Percentiles rank a stretch among this genome's conserved stretches.
Conservation (phyloP, 371 early-diverging fungal genomes). For the Thermomucor indicae-seudaticae region DNA sequence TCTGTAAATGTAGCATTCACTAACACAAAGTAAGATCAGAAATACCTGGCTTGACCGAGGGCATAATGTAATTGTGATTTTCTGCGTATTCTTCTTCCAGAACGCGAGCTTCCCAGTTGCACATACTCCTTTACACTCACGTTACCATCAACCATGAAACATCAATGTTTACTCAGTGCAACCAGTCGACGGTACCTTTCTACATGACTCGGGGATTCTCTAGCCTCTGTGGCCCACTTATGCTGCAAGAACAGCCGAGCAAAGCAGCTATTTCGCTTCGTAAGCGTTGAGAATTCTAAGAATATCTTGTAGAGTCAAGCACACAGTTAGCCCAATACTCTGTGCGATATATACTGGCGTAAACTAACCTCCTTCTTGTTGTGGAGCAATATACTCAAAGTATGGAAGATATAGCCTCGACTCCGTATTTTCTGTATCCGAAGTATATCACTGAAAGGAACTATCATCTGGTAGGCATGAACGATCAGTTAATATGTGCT, state of each 20-base stretch:
- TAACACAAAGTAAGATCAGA: too few relatives aligned
- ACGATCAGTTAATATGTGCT: background rate
- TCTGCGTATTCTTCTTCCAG: too few relatives aligned
- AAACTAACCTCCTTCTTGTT: conserved; percentile 25
- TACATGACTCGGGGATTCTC: conserved; percentile 3
- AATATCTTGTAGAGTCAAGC: conserved; percentile 23
- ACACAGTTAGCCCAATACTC: background rate
- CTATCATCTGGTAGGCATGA: conserved; percentile 25
- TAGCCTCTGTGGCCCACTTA: conserved; percentile 9
- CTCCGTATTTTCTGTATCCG: conserved; percentile 38
- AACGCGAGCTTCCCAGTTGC: too few relatives aligned
- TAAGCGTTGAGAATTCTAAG: conserved; percentile 37
- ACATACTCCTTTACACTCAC: too few relatives aligned
- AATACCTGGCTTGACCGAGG: too few relatives aligned
- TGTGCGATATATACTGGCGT: background rate
- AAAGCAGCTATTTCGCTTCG: conserved; percentile 41
- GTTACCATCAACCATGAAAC: too few relatives aligned
- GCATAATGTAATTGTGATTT: too few relatives aligned
- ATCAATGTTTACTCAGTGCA: background rate
- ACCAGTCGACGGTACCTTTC: conserved; percentile 7
- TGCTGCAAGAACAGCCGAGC: conserved; percentile 31
- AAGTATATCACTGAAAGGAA: conserved; percentile 38
- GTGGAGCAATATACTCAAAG: conserved; percentile 21
- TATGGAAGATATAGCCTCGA: conserved; percentile 34
- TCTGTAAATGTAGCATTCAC: background rate